These are phyloP conservation scores for Magnolia changhungtana DNA, from an alignment of 164 flowering plant genomes.

Conservation along the genomic window DNA sequence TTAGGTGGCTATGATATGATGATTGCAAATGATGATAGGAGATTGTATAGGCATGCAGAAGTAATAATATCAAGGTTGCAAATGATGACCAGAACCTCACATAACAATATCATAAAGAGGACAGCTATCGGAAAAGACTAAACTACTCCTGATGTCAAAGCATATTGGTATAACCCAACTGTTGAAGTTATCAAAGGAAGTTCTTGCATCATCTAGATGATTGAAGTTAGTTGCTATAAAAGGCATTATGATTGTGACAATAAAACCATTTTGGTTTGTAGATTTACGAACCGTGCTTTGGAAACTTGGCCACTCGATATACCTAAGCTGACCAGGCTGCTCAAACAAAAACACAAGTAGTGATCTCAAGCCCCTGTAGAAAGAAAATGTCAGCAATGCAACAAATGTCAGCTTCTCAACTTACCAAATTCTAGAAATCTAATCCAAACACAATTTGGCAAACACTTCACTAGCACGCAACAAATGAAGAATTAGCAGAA, in stretches of 20 bases:
- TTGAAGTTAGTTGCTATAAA: background rate
- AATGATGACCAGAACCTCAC: too few species aligned
- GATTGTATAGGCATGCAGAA: background rate
- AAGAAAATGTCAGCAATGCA: background rate
- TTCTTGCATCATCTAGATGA: background rate
- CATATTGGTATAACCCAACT: too few species aligned
- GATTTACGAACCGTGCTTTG: constrained; percentile 65
- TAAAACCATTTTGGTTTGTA: background rate
- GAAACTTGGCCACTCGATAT: constrained; percentile 89
- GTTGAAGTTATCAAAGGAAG: too few species aligned
- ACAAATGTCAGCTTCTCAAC: background rate
- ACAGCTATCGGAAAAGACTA: background rate
- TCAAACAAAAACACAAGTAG: constrained; percentile 54
- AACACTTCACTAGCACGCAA: too few species aligned
- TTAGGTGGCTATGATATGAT: too few species aligned
- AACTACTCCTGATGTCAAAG: background rate
- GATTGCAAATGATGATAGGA: background rate
- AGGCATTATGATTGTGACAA: background rate
- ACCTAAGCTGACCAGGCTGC: constrained; percentile 86
- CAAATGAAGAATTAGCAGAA: too few species aligned
- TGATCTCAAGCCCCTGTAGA: constrained; percentile 49
- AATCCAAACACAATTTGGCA: background rate
- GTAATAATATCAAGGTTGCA: background rate
- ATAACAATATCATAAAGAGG: too few species aligned
- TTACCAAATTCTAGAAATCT: background rate